These are phyloP conservation scores for Saccharomycopsis lassenensis DNA, from an alignment of 805 yeast genomes.

Conservation along the genomic window DNA sequence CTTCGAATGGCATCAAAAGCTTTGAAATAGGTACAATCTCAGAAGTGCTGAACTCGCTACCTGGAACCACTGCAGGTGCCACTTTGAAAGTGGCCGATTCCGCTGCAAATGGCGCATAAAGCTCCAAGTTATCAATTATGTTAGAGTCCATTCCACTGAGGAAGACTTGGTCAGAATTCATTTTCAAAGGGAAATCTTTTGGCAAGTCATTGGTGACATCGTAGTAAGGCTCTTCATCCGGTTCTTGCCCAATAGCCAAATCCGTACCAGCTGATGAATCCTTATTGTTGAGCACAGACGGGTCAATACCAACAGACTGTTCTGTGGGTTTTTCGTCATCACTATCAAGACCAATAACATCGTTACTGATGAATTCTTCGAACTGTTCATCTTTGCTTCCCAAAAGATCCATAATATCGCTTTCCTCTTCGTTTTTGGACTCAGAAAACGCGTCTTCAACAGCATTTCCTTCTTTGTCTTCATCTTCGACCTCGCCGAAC, in stretches of 20 bases:
- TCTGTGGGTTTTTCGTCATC: neutral
- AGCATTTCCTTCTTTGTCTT: no score
- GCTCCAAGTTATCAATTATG: no score
- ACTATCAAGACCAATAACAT: slow-evolving; percentile 9
- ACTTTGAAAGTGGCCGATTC: slow-evolving; percentile 10
- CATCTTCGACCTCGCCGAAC: no score
- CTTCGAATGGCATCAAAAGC: slow-evolving; percentile 51
- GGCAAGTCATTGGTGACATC: no score
- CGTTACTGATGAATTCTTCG: slow-evolving; percentile 14
- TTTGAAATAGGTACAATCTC: slow-evolving; percentile 53
- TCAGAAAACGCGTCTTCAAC: no score
- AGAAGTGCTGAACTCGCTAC: slow-evolving; percentile 23
- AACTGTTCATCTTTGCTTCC: slow-evolving; percentile 5
- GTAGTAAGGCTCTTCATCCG: neutral
- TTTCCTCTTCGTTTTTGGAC: slow-evolving; percentile 13
- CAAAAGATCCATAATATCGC: slow-evolving; percentile 6
- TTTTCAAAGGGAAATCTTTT: no score
- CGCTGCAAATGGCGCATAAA: slow-evolving; percentile 28
- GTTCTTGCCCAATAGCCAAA: no score
- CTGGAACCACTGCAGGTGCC: slow-evolving; percentile 22
- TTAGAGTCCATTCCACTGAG: no score
- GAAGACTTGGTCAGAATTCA: no score
- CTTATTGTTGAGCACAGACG: no score
- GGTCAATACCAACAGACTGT: slow-evolving; percentile 1
- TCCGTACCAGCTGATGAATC: no score